Conservation (phyloP, 176 grass and related monocot species). For the Guadua angustifolia region DNA sequence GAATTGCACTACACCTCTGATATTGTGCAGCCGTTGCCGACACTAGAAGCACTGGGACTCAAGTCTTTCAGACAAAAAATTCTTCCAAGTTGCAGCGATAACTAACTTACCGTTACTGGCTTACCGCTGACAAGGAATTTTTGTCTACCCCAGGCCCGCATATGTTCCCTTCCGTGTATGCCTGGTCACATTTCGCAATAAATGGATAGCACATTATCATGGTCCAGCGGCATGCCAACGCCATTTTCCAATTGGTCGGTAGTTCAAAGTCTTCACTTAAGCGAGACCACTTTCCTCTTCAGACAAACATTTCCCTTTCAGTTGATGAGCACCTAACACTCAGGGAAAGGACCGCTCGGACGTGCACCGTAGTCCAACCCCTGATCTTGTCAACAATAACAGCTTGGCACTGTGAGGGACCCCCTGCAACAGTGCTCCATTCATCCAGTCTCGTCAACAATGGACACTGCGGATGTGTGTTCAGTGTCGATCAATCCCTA, state of each 20-base stretch:
- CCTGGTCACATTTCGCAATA: background rate
- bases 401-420: background rate
- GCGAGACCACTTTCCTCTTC: background rate
- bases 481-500: no score
- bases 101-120: background rate
- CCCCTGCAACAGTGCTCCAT: background rate
- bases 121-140: background rate
- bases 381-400: background rate
- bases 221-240: background rate
- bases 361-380: background rate
- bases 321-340: background rate
- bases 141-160: background rate
- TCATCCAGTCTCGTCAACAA: background rate
- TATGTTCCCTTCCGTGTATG: background rate
- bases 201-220: background rate
- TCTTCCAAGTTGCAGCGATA: background rate
- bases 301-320: background rate
- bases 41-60: background rate
- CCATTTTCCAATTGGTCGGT: background rate
- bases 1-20: background rate
- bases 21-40: background rate
- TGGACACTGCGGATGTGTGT: background rate
- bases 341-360: background rate
- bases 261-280: background rate
- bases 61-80: background rate